Percentiles rank a stretch among this genome's conserved stretches.
Evolutionary conservation across 371 early-diverging fungal species (phyloP).

Genomic region (Syncephalastrum sp.): DNA sequence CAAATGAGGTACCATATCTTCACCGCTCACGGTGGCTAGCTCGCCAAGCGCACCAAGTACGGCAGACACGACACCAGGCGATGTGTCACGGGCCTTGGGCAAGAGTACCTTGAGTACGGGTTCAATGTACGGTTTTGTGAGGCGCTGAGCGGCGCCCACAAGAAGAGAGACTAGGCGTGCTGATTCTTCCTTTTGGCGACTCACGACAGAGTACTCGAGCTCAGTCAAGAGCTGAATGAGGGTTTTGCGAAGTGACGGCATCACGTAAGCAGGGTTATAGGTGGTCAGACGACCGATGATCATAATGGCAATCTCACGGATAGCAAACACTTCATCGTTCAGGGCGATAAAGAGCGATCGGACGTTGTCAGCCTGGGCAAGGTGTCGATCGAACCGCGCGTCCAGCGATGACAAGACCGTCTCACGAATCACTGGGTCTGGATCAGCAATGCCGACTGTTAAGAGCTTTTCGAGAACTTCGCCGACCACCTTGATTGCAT

Average conservation of each 20-base stretch:
- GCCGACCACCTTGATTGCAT: constrained; percentile 85
- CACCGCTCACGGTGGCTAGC: constrained; percentile 84
- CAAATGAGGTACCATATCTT: constrained; percentile 81
- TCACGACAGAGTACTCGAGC: constrained; percentile 84
- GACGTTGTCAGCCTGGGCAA: constrained; percentile 91
- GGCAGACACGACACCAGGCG: constrained; percentile 79
- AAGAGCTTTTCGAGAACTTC: constrained; percentile 88
- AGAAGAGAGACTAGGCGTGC: constrained; percentile 80
- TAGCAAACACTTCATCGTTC: constrained; percentile 92
- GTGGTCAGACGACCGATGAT: constrained; percentile 87
- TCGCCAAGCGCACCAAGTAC: constrained; percentile 89
- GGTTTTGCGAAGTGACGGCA: constrained; percentile 87
- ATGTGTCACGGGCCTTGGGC: constrained; percentile 80
- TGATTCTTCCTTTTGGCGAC: constrained; percentile 89
- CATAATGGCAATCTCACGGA: constrained; percentile 80
- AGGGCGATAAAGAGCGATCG: constrained; percentile 86
- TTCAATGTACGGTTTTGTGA: constrained; percentile 91
- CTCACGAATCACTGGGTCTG: constrained; percentile 78
- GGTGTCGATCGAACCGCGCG: constrained; percentile 84
- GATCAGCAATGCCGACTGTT: constrained; percentile 90
- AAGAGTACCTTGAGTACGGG: constrained; percentile 84
- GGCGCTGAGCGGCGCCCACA: constrained; percentile 73
- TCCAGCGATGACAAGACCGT: constrained; percentile 80
- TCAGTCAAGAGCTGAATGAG: constrained; percentile 90
- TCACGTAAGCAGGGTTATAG: constrained; percentile 91